phyloP scores from a whole-genome alignment of 345 rosid species.

The Citrus medica region DNA sequence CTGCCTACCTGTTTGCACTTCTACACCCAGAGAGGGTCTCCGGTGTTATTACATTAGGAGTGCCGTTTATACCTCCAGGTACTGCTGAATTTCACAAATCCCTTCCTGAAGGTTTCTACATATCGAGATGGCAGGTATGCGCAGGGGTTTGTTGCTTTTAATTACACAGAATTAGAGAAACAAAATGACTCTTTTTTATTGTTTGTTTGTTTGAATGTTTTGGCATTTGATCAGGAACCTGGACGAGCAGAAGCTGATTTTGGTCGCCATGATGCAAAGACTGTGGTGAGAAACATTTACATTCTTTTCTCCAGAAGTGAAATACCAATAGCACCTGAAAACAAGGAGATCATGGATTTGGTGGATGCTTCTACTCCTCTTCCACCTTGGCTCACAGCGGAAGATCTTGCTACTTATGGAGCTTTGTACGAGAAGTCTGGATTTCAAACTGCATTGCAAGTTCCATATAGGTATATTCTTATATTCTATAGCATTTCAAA shows the following conservation, averaged over 20 bases:
- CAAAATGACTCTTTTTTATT: not conserved
- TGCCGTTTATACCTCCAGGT: slow-evolving; percentile 37
- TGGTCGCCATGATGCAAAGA: slow-evolving; percentile 35
- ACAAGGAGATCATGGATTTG: slow-evolving; percentile 61
- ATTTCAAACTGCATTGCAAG: slow-evolving; percentile 47
- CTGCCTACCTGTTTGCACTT: slow-evolving; percentile 42
- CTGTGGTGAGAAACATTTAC: slow-evolving; percentile 51
- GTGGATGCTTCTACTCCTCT: slow-evolving; percentile 50
- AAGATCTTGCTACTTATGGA: slow-evolving; percentile 50
- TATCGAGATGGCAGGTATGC: slow-evolving; percentile 46
- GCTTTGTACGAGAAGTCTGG: slow-evolving; percentile 57
- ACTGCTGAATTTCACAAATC: not conserved
- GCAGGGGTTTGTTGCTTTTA: not conserved
- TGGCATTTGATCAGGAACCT: slow-evolving; percentile 27
- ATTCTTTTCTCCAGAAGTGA: slow-evolving; percentile 53
- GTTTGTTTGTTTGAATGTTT: not conserved
- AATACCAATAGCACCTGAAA: slow-evolving; percentile 49
- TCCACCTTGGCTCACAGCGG: slow-evolving; percentile 51
- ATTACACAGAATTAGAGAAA: no score
- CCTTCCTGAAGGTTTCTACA: slow-evolving; percentile 62
- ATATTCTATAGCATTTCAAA: not conserved
- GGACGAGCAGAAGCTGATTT: slow-evolving; percentile 71
- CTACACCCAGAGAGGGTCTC: slow-evolving; percentile 42
- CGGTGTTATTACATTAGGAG: slow-evolving; percentile 49
- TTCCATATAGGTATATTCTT: slow-evolving; percentile 47